Evolutionary conservation across 192 early-diverging fungal genomes (phyloP).

Genomic region (Backusella tarrabulga): DNA sequence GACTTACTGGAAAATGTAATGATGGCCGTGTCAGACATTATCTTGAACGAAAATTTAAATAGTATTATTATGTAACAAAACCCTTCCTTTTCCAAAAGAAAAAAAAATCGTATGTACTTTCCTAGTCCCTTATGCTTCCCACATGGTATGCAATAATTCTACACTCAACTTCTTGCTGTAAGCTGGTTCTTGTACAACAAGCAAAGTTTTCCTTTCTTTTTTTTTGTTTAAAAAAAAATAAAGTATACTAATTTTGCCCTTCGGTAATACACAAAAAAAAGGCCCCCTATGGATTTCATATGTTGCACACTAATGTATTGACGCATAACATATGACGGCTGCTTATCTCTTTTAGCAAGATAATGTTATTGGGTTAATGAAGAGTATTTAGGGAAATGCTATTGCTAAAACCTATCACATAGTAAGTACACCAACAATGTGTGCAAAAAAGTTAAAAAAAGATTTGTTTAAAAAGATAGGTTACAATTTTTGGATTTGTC

Average conservation of each 20-base stretch:
- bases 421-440: not conserved
- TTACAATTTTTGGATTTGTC: not conserved
- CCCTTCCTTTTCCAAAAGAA: not conserved
- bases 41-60: constrained; percentile 42
- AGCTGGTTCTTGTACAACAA: constrained; percentile 2
- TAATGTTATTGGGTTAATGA: not conserved
- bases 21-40: constrained; percentile 44
- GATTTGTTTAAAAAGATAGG: not conserved
- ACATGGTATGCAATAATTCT: not conserved
- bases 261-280: not conserved
- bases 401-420: not conserved
- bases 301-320: not conserved
- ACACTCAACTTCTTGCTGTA: not conserved
- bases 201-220: not conserved
- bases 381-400: not conserved
- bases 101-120: not conserved
- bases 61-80: constrained; percentile 25
- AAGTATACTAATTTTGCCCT: not conserved
- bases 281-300: not conserved
- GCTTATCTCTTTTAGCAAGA: not conserved
- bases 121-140: not conserved
- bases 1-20: constrained; percentile 49
- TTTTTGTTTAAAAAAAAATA: not conserved
- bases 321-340: not conserved
- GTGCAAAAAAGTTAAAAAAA: not conserved